Conservation (phyloP, 225 moss, liverwort and hornwort species). For the Physcomitrellopsis africana region DNA sequence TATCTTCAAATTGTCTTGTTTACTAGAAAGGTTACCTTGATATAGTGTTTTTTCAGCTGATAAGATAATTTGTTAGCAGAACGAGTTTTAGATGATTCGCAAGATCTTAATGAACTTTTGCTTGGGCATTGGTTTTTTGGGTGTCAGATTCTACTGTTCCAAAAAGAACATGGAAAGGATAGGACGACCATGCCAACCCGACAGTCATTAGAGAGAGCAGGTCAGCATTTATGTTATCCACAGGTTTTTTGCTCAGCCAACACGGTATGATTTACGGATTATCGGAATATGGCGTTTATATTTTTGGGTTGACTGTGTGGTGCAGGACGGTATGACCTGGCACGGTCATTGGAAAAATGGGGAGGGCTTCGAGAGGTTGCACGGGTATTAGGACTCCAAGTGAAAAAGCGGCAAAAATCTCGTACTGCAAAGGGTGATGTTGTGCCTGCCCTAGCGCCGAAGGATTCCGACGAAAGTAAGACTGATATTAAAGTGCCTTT, state of each 20-base stretch:
- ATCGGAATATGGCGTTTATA: not conserved
- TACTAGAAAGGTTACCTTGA: not conserved
- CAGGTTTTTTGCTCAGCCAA: not conserved
- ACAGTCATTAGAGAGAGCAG: conserved; percentile 77
- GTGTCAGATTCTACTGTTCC: conserved; percentile 74
- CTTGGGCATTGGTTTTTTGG: conserved; percentile 21
- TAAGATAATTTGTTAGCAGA: conserved; percentile 9
- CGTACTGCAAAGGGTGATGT: conserved; percentile 33
- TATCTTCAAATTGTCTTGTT: not conserved
- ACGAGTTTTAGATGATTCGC: not conserved
- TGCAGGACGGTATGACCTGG: conserved; percentile 86
- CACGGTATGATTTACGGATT: not conserved
- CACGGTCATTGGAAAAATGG: conserved; percentile 96
- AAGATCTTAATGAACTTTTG: conserved; percentile 22
- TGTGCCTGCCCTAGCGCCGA: conserved; percentile 35
- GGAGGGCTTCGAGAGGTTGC: conserved; percentile 95
- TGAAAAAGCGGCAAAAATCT: conserved; percentile 50
- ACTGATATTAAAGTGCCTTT: conserved; percentile 59
- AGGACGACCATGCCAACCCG: conserved; percentile 78
- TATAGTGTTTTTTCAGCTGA: not conserved
- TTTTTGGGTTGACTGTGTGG: conserved; percentile 4
- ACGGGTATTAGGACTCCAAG: conserved; percentile 68
- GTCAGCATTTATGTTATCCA: conserved; percentile 37
- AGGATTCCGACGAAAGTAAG: conserved; percentile 41
- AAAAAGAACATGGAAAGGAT: conserved; percentile 81